Evolutionary conservation across 306 rosid genomes (phyloP), one percentile per base, ranked within the genome.

Genomic region (Hippophae gyantsensis): DNA sequence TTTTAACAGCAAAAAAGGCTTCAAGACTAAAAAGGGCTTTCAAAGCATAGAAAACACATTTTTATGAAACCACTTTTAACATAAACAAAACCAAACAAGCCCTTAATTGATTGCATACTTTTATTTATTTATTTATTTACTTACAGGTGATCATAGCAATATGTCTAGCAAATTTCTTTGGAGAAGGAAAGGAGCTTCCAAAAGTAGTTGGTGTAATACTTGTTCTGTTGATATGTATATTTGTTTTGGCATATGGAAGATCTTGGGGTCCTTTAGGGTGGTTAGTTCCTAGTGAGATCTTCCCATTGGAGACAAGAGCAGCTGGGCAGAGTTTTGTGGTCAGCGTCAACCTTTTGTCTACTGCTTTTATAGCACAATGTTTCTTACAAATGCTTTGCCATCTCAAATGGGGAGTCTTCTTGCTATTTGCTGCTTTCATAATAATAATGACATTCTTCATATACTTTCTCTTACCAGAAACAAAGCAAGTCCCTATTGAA

Each of bases 231-330:
- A 82, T 93, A 2, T 89, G 81, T 72, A 12, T 84, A 32, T 93
- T 89, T n/a, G 99, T 93, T 18, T 76, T 93, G 82, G 95, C 90
- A 47, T 93, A 89, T 62, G 99, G 99, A 69, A 86, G 99, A 77
- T 86, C 99, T 3, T 93, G 95, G 99, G 97, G 97, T 51, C 99
- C 99, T 8, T 54, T 93, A 23, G 97, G 90, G 11, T 93, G 99
- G 99, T 68, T 93, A 62, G 99, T 93, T 63, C 95, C 99, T 0
- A 89, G 97, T 71, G 99, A 93, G 81, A 68, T 93, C 5, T 93
- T 93, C 53, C 97, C 99, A 13, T 68, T 93, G 65, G 99, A 93
- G 74, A 84, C 85, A 42, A 84, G 99, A 67, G 86, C 99, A 6
- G 79, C 97, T 4, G 99, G 97, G 10, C 99, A 86, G 72, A 93